phyloP scores from a whole-genome alignment of 345 rosid genomes.

The Citrus sinensis region DNA sequence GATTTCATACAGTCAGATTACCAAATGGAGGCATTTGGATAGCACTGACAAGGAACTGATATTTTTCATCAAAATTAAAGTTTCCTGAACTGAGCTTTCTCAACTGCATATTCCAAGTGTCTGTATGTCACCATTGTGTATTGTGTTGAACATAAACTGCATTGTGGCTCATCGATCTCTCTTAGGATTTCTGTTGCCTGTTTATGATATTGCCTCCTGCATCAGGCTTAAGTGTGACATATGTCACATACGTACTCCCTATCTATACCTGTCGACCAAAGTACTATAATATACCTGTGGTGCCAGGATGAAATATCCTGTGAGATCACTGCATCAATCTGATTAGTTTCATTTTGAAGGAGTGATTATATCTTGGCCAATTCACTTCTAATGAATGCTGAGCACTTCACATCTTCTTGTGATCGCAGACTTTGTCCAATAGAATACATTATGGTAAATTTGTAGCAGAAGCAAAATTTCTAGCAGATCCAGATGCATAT shows the following conservation, averaged over 20 bases:
- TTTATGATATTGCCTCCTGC: neutral
- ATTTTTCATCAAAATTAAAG: neutral
- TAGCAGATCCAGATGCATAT: slow-evolving; percentile 60
- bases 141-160: neutral
- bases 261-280: neutral
- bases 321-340: neutral
- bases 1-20: neutral
- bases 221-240: neutral
- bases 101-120: neutral
- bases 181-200: neutral
- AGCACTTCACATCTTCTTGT: neutral
- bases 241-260: neutral
- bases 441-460: slow-evolving; percentile 93
- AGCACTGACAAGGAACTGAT: neutral
- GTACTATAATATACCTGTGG: neutral
- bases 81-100: neutral
- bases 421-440: slow-evolving; percentile 74
- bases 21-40: neutral
- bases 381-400: neutral
- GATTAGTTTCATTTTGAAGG: neutral
- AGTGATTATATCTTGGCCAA: neutral
- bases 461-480: slow-evolving; percentile 93
- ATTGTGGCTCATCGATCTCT: neutral
- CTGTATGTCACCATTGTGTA: no score
- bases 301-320: neutral